Conservation (phyloP, 2,329 filamentous ascomycete species). For the Aspergillus tamarii region DNA sequence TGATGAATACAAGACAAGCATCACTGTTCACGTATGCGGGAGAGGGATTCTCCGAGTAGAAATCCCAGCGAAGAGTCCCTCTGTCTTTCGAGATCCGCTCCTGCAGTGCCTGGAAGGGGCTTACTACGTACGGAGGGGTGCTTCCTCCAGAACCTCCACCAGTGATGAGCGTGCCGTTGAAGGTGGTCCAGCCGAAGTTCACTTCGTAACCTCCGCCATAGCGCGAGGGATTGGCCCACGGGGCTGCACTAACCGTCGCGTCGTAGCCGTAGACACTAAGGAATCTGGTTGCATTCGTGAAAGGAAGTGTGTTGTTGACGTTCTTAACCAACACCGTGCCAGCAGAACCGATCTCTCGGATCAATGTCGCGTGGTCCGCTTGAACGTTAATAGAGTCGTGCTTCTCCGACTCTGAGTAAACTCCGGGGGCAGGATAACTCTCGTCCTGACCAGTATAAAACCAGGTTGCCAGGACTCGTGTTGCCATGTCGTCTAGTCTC, state of each 20-base stretch:
- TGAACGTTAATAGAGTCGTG: neutral
- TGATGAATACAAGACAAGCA: conserved; percentile 60
- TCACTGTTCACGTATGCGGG: conserved; percentile 7
- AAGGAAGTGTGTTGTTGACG: neutral
- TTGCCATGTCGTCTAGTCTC: conserved; percentile 19
- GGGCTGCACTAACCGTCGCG: neutral
- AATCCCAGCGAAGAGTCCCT: conserved; percentile 64
- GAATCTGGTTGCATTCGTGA: neutral
- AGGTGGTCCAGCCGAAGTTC: conserved; percentile 23
- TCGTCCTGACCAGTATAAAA: conserved; percentile 6
- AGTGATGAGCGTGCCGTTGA: conserved; percentile 52
- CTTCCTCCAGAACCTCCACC: conserved; percentile 56
- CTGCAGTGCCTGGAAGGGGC: conserved; percentile 60
- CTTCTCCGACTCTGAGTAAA: neutral
- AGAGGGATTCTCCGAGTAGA: conserved; percentile 52
- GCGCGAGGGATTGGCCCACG: neutral
- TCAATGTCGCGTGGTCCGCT: neutral
- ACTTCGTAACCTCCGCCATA: conserved; percentile 5
- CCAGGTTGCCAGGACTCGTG: conserved; percentile 17
- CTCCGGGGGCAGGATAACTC: neutral
- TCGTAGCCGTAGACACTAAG: neutral
- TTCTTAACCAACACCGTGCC: neutral
- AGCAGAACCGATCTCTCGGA: neutral
- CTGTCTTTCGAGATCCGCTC: conserved; percentile 56
- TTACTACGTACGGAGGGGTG: conserved; percentile 45